A percentile compares a stretch with the other conserved stretches of the same genome.
phyloP scores from a whole-genome alignment of 1,284 basidiomycete genomes.

The Puccinia horiana region DNA sequence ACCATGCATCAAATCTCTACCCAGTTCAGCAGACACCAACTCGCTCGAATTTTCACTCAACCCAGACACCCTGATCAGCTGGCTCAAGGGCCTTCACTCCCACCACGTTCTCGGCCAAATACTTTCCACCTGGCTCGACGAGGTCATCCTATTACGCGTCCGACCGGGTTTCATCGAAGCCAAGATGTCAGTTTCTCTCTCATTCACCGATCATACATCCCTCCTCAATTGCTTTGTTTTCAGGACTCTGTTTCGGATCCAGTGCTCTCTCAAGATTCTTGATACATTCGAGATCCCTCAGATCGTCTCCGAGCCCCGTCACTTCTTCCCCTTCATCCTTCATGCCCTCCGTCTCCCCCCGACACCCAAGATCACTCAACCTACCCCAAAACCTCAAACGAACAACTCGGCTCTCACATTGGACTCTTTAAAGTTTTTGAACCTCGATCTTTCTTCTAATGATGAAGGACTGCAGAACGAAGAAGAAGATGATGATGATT shows the following conservation, averaged over 20 bases:
- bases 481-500: not conserved
- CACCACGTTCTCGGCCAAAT: slow-evolving; percentile 3
- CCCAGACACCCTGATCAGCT: slow-evolving; percentile 11
- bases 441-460: not conserved
- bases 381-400: not conserved
- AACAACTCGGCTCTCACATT: not conserved
- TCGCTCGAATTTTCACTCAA: slow-evolving; percentile 11
- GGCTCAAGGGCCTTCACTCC: slow-evolving; percentile 22
- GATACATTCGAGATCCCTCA: slow-evolving; percentile 18
- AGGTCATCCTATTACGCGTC: slow-evolving; percentile 20
- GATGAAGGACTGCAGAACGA: not conserved
- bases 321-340: slow-evolving; percentile 30
- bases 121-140: slow-evolving; percentile 25
- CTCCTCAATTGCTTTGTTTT: not conserved
- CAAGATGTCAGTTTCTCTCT: slow-evolving; percentile 19
- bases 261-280: slow-evolving; percentile 24
- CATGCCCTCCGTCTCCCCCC: slow-evolving; percentile 12
- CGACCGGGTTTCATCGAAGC: slow-evolving; percentile 31
- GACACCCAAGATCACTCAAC: not conserved
- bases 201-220: not conserved
- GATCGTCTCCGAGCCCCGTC: slow-evolving; percentile 17
- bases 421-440: slow-evolving; percentile 11
- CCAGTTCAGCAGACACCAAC: not conserved
- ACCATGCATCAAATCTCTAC: slow-evolving; percentile 14
- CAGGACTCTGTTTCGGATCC: slow-evolving; percentile 38